These are phyloP conservation scores for Kwoniella bestiolae DNA, from an alignment of 768 basidiomycete genomes.

Conservation along the genomic window DNA sequence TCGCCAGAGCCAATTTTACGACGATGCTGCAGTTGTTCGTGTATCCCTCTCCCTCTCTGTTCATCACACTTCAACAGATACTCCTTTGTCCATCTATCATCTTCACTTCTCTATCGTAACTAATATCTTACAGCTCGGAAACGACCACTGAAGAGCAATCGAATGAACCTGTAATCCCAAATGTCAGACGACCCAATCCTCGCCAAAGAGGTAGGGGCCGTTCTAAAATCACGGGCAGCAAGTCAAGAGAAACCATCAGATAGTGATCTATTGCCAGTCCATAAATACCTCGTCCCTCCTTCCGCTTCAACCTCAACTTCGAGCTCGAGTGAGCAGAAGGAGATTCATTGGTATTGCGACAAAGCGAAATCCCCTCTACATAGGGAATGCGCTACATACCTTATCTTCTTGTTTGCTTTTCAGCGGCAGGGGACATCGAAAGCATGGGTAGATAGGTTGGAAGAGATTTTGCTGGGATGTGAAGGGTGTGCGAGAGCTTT, in stretches of 20 bases:
- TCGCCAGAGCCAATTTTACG: not conserved
- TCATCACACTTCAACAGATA: not conserved
- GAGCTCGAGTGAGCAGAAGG: not conserved
- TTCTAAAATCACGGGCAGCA: constrained; percentile 40
- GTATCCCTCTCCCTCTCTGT: not conserved
- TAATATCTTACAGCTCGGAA: not conserved
- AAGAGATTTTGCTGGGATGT: constrained; percentile 67
- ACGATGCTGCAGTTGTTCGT: not conserved
- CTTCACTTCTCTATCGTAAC: not conserved
- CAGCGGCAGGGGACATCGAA: constrained; percentile 63
- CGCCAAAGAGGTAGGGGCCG: constrained; percentile 40
- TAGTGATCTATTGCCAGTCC: constrained; percentile 42
- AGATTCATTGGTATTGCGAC: constrained; percentile 78
- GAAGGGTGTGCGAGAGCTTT: constrained; percentile 71
- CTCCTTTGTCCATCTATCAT: not conserved
- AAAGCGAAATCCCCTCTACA: constrained; percentile 64
- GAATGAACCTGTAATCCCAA: not conserved
- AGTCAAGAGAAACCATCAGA: constrained; percentile 43
- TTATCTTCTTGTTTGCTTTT: constrained; percentile 82
- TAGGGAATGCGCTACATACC: constrained; percentile 74
- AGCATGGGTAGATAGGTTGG: constrained; percentile 68
- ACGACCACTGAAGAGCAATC: too few relatives aligned
- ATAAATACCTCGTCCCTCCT: constrained; percentile 38
- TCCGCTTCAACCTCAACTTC: constrained; percentile 20
- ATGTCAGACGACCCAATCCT: constrained; percentile 11